Base-by-base conservation (phyloP, 106 monocot genomes). In the Dioscorea alata region DNA sequence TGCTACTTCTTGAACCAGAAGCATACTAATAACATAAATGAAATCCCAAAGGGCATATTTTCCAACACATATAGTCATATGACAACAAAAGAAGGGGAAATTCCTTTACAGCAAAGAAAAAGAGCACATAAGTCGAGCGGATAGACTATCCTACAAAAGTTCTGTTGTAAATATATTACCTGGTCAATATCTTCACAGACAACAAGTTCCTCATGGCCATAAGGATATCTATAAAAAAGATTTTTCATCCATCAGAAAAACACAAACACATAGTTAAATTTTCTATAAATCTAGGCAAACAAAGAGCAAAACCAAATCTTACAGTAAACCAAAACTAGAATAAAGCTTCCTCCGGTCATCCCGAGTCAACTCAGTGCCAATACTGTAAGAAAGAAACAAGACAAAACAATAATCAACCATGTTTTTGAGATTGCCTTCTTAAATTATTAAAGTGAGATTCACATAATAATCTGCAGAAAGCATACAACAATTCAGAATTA, bases 151-250 rank as follows among this genome's bases (percentile, higher is more conserved):
- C 42, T 10, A 42, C 10, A 42, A 42, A 42, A 42, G 9, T 42
- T 42, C 42, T 42, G 42, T 42, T 18, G 13, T 5, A 54, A 54
- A 15, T 19, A 18, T 56, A 34, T 66, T 61, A 99, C 99, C 90
- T 99, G 99, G 54, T 99, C 99, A 85, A 93, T 72, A 53, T 99
- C 99, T 74, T 99, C 99, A 71, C 85, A 90, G 9, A 90, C 57
- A 80, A 87, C 85, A 66, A 99, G 92, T 76, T 99, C 99, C 73
- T 99, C 99, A 78, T 99, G 99, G 48, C 99, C 99, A 70, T 99
- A 99, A 13, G 99, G 99, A 81, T 88, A 90, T 53, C 99, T 99
- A 69, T 2, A 56, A 42, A 48, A 23, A 23, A 67, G 28, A 69
- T 50, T 60, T 15, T 1, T 23, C 24, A 48, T 32, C 50, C 52